phyloP scores from a whole-genome alignment of 768 basidiomycete species.

The Daedaleopsis sinensis region DNA sequence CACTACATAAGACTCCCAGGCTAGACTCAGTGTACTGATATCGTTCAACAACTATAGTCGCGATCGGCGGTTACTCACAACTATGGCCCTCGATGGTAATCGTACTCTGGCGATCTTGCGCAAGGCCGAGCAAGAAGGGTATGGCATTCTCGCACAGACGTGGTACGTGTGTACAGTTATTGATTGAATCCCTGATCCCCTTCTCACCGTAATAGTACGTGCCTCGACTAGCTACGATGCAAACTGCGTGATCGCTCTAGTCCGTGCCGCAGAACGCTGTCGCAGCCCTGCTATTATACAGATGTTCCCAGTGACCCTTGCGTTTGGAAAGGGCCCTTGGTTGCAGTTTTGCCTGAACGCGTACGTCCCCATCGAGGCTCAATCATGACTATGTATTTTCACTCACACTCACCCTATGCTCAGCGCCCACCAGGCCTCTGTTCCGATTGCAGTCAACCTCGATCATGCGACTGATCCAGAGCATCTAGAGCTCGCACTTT shows the following conservation, averaged over 20 bases:
- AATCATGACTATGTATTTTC: not conserved
- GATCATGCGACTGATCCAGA: slow-evolving; percentile 51
- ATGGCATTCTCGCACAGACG: slow-evolving; percentile 47
- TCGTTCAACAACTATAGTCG: too few relatives aligned
- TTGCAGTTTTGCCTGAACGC: slow-evolving; percentile 47
- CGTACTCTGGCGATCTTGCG: slow-evolving; percentile 44
- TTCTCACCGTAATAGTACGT: not conserved
- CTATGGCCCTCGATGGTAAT: slow-evolving; percentile 30
- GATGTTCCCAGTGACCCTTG: slow-evolving; percentile 49
- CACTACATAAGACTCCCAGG: too few relatives aligned
- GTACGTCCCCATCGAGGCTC: slow-evolving; percentile 23
- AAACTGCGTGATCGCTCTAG: slow-evolving; percentile 46
- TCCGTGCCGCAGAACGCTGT: slow-evolving; percentile 50
- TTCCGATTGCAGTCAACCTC: slow-evolving; percentile 51
- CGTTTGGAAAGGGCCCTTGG: slow-evolving; percentile 49
- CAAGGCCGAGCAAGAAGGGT: slow-evolving; percentile 44
- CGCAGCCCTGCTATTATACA: slow-evolving; percentile 49
- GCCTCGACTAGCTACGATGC: slow-evolving; percentile 44
- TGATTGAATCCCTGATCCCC: not conserved
- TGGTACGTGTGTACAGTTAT: slow-evolving; percentile 33
- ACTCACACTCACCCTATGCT: not conserved
- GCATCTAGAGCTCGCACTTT: slow-evolving; percentile 47
- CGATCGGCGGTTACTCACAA: not conserved
- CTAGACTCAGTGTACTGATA: too few relatives aligned
- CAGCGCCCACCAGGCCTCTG: slow-evolving; percentile 49